Evolutionary conservation across 2,329 filamentous ascomycete genomes (phyloP), one percentile per base, ranked within the genome.

Genomic region (Fusarium scirpi): DNA sequence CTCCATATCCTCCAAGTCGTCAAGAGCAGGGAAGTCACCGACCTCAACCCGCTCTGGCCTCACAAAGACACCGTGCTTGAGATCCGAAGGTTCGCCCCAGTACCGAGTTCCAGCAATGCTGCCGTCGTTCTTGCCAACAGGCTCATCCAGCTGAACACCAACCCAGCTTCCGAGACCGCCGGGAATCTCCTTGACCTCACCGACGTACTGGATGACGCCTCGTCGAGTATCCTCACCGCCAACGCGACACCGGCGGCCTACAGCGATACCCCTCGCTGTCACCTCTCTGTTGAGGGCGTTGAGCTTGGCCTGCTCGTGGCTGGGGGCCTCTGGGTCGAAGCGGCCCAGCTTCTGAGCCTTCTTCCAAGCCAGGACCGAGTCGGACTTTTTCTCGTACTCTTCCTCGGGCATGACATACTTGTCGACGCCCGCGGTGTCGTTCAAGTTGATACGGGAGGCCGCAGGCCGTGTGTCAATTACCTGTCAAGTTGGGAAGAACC

Each of bases 341-440:
- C 96, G 93, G 53, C 96, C 96, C n/a, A 98, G 88, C 79, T 97
- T 94, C 80, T 97, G 91, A n/a, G 90, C 85, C 82, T 93, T 95
- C 83, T 99, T 99, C 94, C 94, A 98, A 8, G 94, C 93, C 25
- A 98, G 87, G 16, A 99, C 96, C 6, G 92, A 95, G 81, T 98
- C 93, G 45, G 90, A 85, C 77, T 94, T 94, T 76, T 90, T 89
- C 78, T 94, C 94, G 82, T 99, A 99, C 77, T 94, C 92, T 52
- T 91, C 87, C 55, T 87, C 85, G n/a, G 94, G 93, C 86, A 99
- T 92, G 68, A 92, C 89, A 80, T 96, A 98, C 83, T 98, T 98
- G 60, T 94, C 89, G 8, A 98, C 94, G 12, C 89, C 86, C 45
- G 92, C 91, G 46, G 92, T 87, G 82, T 97, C 94, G 71, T 88